Conservation (phyloP, 345 rosid genomes). For the Cardamine chenopodiifolia region DNA sequence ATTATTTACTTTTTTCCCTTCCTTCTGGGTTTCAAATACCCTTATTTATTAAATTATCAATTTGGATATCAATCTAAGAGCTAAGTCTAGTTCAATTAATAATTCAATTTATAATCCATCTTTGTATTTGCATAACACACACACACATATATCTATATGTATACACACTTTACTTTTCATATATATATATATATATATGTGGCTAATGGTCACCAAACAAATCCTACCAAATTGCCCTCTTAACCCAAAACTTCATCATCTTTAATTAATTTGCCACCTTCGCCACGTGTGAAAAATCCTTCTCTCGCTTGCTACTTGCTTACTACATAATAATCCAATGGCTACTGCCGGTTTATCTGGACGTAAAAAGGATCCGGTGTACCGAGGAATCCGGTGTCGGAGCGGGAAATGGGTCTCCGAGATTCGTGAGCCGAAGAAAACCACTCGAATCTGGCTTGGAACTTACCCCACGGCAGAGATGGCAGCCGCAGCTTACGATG, state of each 20-base stretch:
- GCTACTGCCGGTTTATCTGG: conserved; percentile 41
- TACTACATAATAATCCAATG: conserved; percentile 1
- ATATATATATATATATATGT: conserved; percentile 35
- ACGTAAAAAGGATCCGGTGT: conserved; percentile 50
- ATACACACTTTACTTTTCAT: background rate
- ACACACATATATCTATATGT: too few species aligned
- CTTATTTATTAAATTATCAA: too few species aligned
- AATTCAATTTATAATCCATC: background rate
- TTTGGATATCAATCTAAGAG: too few species aligned
- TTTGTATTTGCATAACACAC: background rate
- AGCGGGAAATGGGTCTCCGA: conserved; percentile 93
- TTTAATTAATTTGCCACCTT: conserved; percentile 8
- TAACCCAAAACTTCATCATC: conserved; percentile 30
- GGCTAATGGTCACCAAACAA: conserved; percentile 41
- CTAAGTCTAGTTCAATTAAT: too few species aligned
- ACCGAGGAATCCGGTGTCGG: conserved; percentile 75
- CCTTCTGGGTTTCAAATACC: too few species aligned
- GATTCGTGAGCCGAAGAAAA: conserved; percentile 87
- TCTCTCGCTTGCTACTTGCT: conserved; percentile 5
- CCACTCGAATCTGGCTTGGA: conserved; percentile 91
- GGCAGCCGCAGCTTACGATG: conserved; percentile 93
- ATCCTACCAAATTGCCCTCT: conserved; percentile 31
- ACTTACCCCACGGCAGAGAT: conserved; percentile 79
- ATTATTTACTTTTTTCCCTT: too few species aligned
- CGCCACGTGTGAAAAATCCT: conserved; percentile 40